Base-by-base conservation (phyloP, 1,284 basidiomycete genomes). In the Sporisorium iseilematis-ciliati region DNA sequence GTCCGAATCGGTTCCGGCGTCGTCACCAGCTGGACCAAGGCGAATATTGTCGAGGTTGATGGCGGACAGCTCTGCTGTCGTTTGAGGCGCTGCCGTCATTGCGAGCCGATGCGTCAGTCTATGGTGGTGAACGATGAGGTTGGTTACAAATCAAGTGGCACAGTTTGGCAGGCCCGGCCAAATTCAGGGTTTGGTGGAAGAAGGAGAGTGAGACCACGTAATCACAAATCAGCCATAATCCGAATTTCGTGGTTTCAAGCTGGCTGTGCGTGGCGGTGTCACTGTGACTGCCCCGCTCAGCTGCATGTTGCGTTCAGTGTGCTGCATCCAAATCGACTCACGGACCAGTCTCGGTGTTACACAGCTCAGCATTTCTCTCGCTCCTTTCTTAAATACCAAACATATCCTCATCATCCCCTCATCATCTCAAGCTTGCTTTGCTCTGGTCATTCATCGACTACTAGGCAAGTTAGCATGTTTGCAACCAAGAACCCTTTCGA, bases 401-500 rank as follows among this genome's bases (percentile, higher is more conserved):
- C 21, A 31, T 10, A 42, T 21, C 26, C 33, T 21, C 18, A 18
- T 14, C 35, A 38, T 38, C 35, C 11, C 35, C 18, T 31, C 26
- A 25, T 42, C 50, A n/a, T 29, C 20, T 40, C 23, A 16, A 55
- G 31, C 54, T 41, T n/a, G 40, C 54, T 41, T n/a, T 21, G 40
- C 38, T 5, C 23, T 46, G n/a, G 26, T 31, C 25, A 48, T 46
- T 25, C 52, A 26, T 38, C 29, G 21, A 18, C 21, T 26, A 33
- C 18, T n/a, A n/a, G 40, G 50, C 33, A n/a, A 49, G 25, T n/a
- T 55, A 51, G 10, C 41, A 84, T 84, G 82, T 84, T 85, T 57
- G 72, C 78, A 31, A 84, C 87, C 23, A 77, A 86, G 12, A 97
- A 93, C 82, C 90, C 94, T 12, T 98, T 96, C 87, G 95, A 98